Evolutionary conservation across 495 filamentous ascomycete species (phyloP), one percentile per base, ranked within the genome.

Genomic region (Patellaria atrata): DNA sequence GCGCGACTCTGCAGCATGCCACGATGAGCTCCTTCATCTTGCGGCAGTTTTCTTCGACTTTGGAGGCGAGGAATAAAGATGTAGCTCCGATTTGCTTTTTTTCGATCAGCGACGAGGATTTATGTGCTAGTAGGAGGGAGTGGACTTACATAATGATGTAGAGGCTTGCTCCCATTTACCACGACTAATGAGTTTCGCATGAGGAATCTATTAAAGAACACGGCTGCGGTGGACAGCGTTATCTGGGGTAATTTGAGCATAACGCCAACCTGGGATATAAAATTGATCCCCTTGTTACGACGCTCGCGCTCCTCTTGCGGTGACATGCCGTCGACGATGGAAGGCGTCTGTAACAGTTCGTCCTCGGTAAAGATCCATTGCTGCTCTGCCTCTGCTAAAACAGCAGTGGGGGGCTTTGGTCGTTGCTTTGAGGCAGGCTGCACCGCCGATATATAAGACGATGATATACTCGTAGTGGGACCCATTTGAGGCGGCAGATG

Each of bases 161-260:
- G 69, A 18, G 31, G 78, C 67, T 48, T 71, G 61, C 54, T 74
- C 64, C 59, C 77, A 55, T 39, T 44, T 31, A 57, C 41, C 43
- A 70, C 62, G 24, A 80, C 70, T 70, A 91, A 77, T 38, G 71
- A 75, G 40, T 72, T 68, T 34, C 89, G 75, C 82, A 96, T 94
- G 46, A 81, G 85, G 56, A 92, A 96, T 6, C 89, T 74, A 50
- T 99, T 85, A 50, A 99, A 77, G 58, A 89, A 93, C 11, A 92
- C 76, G 16, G 78, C 76, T n/a, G 89, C 89, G 1, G 89, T 89
- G 48, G 77, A 79, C 21, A 96, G 64, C 3, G 89, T 96, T 27
- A 86, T 68, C 52, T 93, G 85, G 12, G 89, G 86, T 26, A 99
- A 67, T 52, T 86, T 86, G 23, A 96, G 70, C 63, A 92, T 72